phyloP scores from a whole-genome alignment of 106 monocot genomes.

The Dendrobium chrysotoxum region DNA sequence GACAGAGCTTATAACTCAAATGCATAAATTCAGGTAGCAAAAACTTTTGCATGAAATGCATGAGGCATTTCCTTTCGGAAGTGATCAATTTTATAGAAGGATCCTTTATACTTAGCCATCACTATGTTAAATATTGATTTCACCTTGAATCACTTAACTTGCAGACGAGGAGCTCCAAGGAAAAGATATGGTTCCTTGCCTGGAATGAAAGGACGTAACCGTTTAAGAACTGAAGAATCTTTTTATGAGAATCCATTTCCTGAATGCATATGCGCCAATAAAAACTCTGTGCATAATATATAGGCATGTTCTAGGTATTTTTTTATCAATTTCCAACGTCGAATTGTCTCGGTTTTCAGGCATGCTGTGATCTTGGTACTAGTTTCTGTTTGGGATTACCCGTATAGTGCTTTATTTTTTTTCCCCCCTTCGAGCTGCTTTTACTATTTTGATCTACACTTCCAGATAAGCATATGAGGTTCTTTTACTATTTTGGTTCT shows the following conservation, averaged over 20 bases:
- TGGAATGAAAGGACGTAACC: conserved; percentile 67
- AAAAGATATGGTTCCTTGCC: conserved; percentile 74
- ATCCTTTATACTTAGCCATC: not conserved
- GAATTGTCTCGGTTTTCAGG: not conserved
- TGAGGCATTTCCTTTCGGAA: not conserved
- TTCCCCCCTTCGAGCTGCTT: not conserved
- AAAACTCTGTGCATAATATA: not conserved
- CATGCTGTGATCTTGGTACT: not conserved
- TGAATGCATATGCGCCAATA: conserved; percentile 74
- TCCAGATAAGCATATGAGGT: not conserved
- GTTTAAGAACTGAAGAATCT: conserved; percentile 90
- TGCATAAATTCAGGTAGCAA: conserved; percentile 76
- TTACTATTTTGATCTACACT: not conserved
- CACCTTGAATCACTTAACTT: conserved; percentile 10
- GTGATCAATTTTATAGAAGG: not conserved
- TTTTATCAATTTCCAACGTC: not conserved
- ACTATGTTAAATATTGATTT: not conserved
- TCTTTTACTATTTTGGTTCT: not conserved
- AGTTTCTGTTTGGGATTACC: not conserved
- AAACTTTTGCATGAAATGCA: not conserved
- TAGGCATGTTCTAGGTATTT: not conserved
- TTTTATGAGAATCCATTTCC: conserved; percentile 98
- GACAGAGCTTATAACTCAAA: conserved; percentile 45
- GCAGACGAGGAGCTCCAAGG: conserved; percentile 84
- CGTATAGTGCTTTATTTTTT: not conserved